Conservation (phyloP, 305 asterid species). For the Solanum hybrid region DNA sequence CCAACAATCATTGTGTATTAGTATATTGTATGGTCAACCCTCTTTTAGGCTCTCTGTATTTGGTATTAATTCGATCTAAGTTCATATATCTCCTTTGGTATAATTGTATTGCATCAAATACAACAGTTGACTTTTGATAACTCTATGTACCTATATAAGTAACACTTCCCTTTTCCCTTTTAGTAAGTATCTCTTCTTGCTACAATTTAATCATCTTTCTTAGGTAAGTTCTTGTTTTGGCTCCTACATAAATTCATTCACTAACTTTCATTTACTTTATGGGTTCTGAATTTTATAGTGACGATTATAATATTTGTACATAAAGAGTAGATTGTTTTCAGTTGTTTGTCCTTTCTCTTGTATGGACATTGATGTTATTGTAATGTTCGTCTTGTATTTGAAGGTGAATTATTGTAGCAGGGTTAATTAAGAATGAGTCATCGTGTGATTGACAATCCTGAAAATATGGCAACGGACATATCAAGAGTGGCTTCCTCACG, state of each 20-base stretch:
- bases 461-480: conserved; percentile 13
- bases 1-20: conserved; percentile 2
- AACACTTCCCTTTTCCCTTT: neutral
- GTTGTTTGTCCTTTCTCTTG: neutral
- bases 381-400: neutral
- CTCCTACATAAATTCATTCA: neutral
- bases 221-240: neutral
- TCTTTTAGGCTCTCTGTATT: neutral
- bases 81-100: neutral
- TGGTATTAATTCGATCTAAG: neutral
- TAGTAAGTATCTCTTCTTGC: neutral
- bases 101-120: neutral
- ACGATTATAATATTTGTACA: neutral
- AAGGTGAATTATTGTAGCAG: conserved; percentile 10
- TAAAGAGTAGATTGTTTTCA: neutral
- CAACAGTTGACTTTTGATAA: conserved; percentile 12
- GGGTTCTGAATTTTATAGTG: neutral
- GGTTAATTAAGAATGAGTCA: conserved; percentile 24
- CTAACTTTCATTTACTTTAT: neutral
- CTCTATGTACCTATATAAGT: conserved; percentile 11
- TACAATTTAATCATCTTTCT: neutral
- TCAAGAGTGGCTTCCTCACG: conserved; percentile 26
- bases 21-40: neutral
- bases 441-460: conserved; percentile 17
- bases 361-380: neutral